Base-by-base conservation (phyloP, 371 early-diverging fungal genomes). In the Mucor circinelloides region DNA sequence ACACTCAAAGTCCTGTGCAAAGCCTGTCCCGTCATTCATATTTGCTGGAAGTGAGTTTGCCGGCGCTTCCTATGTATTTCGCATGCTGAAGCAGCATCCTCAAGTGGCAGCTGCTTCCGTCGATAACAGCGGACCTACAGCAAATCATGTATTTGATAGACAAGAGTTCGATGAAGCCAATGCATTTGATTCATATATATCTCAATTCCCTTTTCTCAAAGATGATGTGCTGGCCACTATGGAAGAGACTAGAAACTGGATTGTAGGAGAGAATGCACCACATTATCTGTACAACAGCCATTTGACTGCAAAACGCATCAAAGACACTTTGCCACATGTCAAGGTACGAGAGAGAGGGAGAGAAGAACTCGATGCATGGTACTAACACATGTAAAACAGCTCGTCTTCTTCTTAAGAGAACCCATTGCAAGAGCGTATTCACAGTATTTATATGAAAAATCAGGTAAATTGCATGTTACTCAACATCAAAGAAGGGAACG, bases 401-500 rank as follows among this genome's bases (percentile, higher is more conserved):
- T 80, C n/a, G 78, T 86, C 8, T 84, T 86, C 25, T 76, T 86
- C 36, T 73, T 86, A 15, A 75, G 85, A 17, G 86, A 86, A 42
- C 86, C 86, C 0, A 86, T 86, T 31, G 79, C 82, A 30, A 78
- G 86, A 52, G 86, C 86, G n/a, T 84, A 84, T 64, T 72, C 79
- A 48, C 84, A 86, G 40, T 86, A 82, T 54, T 48, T 79, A 17
- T 64, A 77, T 46, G 77, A 69, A 55, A 60, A 65, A 23, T 75
- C 66, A 66, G 58, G 71, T 70, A 70, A 58, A 77, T 25, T 9
- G 36, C 54, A 30, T 58, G 15, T 23, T 6, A 32, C 34, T 17
- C 58, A 34, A 57, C 15, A 19, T 32, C 4, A 25, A n/a, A n/a
- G n/a, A n/a, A n/a, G n/a, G n/a, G n/a, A n/a, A n/a, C n/a, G n/a